Base-by-base conservation (phyloP, 1,139 yeast genomes). In the Maudiozyma humilis region DNA sequence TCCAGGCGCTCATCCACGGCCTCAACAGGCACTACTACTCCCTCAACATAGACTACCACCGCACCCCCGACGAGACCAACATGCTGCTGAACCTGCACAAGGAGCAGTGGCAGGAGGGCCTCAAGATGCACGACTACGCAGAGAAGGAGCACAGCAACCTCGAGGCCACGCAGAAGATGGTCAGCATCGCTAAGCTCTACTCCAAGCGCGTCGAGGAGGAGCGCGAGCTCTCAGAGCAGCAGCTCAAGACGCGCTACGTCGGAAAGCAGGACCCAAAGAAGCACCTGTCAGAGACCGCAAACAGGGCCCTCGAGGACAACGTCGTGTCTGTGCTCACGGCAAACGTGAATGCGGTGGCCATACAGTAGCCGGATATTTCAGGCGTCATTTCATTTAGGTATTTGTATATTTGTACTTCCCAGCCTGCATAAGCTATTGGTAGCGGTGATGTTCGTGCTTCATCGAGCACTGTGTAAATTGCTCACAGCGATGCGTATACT, bases 181-280 rank as follows among this genome's bases (percentile, higher is more conserved):
- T 88, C 41, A 85, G 79, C 64, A 82, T 91, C 51, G 96, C 98
- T 13, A 83, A 83, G 56, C 84, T 81, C 57, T 93, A 93, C 64
- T 88, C 91, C 41, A 82, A 82, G 60, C 76, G 97, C 62, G 93
- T 93, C 41, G 83, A 82, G 56, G 98, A 93, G 66, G 98, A 93
- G 63, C 82, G 83, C 61, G 95, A 87, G 54, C 71, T 91, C 55
- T 71, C 80, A 45, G 94, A 86, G 57, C 96, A 87, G 36, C 94
- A 86, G 41, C 76, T 89, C 57, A 87, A 87, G 66, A 91, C 96
- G 8, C 79, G 98, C 63, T 93, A 89, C 60, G 97, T 93, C 29
- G 99, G 99, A 55, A 89, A 88, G 63, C 96, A 91, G 66, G 98
- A 93, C 65, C 99, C 98, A 41, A 93, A 93, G 78, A 91, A 91